A percentile compares a stretch with the other conserved stretches of the same genome.
Evolutionary conservation across 495 filamentous ascomycete genomes (phyloP).

Genomic region (Halenospora varia): DNA sequence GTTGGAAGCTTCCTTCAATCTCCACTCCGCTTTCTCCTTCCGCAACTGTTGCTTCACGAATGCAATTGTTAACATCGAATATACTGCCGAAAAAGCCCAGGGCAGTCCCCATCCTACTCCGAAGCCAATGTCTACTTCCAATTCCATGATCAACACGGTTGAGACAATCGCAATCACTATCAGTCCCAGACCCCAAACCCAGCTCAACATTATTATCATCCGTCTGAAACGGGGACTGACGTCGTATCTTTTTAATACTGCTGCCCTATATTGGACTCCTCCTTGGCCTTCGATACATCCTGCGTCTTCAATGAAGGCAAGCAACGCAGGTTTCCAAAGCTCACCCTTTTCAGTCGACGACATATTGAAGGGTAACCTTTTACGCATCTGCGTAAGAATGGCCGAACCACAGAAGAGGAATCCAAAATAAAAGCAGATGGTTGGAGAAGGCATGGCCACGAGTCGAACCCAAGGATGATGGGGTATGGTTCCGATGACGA

Average conservation of each 20-base stretch:
- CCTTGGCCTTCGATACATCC: constrained; percentile 18
- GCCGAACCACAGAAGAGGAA: constrained; percentile 16
- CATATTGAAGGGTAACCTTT: constrained; percentile 19
- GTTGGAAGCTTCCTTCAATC: constrained; percentile 1
- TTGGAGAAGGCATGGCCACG: constrained; percentile 20
- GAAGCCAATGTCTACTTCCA: constrained; percentile 16
- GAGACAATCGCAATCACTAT: constrained; percentile 7
- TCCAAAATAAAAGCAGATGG: constrained; percentile 22
- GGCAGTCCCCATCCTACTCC: constrained; percentile 22
- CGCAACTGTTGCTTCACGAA: constrained; percentile 3
- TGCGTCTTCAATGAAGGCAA: constrained; percentile 16
- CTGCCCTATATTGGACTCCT: constrained; percentile 13
- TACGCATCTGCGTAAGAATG: constrained; percentile 10
- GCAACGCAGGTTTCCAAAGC: constrained; percentile 16
- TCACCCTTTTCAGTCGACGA: constrained; percentile 16
- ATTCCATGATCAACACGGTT: constrained; percentile 13
- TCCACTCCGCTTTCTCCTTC: constrained; percentile 14
- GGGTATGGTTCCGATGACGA: constrained; percentile 10
- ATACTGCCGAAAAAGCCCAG: constrained; percentile 3
- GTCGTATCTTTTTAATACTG: constrained; percentile 17
- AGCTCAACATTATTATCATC: constrained; percentile 15
- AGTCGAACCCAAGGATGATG: constrained; percentile 14
- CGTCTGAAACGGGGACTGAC: constrained; percentile 11
- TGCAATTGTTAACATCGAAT: background rate
- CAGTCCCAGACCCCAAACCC: constrained; percentile 10